A percentile compares a stretch with the other conserved stretches of the same genome.
Evolutionary conservation across 2,329 filamentous ascomycete genomes (phyloP).

Genomic region (Cadophora gregata): DNA sequence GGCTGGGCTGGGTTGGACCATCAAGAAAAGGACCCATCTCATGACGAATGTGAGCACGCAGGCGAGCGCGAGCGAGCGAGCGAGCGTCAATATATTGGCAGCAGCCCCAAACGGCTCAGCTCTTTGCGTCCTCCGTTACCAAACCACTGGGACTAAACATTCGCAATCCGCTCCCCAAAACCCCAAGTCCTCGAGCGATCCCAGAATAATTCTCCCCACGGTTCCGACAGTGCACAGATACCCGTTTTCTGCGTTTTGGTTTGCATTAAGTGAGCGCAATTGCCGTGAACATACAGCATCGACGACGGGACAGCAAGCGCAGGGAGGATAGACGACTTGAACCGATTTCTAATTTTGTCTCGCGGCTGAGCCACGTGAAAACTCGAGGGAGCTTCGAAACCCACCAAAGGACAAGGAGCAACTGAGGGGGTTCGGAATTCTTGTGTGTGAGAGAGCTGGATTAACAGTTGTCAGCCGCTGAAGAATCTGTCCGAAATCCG

Average conservation of each 20-base stretch:
- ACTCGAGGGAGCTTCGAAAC: conserved; percentile 10
- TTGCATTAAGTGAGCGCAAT: conserved; percentile 9
- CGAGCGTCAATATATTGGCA: conserved; percentile 44
- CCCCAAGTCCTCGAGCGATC: not conserved
- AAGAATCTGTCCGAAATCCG: not conserved
- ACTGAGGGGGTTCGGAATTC: not conserved
- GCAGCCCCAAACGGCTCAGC: conserved; percentile 39
- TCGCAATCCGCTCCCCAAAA: conserved; percentile 22
- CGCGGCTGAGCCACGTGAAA: conserved; percentile 40
- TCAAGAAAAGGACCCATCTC: conserved; percentile 30
- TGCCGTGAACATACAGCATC: conserved; percentile 7
- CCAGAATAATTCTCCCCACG: conserved; percentile 9
- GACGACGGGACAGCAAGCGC: conserved; percentile 19
- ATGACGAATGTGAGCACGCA: conserved; percentile 36
- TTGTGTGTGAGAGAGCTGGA: not conserved
- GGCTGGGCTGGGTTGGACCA: not conserved
- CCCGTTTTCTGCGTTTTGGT: conserved; percentile 4
- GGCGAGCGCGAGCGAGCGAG: conserved; percentile 13
- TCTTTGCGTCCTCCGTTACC: conserved; percentile 42
- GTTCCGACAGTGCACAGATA: conserved; percentile 15
- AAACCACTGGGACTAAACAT: conserved; percentile 37
- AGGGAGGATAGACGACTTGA: conserved; percentile 26
- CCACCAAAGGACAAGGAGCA: not conserved
- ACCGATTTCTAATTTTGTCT: conserved; percentile 32
- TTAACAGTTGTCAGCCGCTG: not conserved